Evolutionary conservation across 805 yeast species (phyloP).

Genomic region (Isabelozyma pseudorhagii): DNA sequence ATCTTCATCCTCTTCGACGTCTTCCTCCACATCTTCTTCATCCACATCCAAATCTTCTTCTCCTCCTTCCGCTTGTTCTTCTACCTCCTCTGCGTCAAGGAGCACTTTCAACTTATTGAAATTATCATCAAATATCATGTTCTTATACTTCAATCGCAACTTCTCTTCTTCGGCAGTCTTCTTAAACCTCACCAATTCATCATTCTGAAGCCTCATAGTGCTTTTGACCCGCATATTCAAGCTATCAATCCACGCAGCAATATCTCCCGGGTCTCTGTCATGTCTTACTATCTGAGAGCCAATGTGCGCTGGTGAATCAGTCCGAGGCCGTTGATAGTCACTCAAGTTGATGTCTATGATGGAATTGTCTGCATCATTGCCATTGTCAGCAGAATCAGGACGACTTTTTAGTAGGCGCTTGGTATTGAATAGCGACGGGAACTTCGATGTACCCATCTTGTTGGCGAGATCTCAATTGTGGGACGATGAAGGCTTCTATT

Average conservation of each 20-base stretch:
- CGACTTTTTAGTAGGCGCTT: slow-evolving; percentile 5
- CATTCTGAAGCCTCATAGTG: slow-evolving; percentile 14
- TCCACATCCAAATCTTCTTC: slow-evolving; percentile 30
- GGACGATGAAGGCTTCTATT: too few species aligned
- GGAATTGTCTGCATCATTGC: background rate
- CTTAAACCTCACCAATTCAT: slow-evolving; percentile 8
- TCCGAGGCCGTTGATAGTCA: background rate
- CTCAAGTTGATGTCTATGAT: background rate
- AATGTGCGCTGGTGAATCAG: background rate
- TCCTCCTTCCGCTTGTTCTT: slow-evolving; percentile 6
- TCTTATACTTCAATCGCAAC: slow-evolving; percentile 19
- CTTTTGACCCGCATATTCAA: slow-evolving; percentile 17
- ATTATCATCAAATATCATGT: slow-evolving; percentile 20
- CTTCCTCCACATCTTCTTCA: slow-evolving; percentile 5
- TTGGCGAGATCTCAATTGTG: too few species aligned
- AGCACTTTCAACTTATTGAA: slow-evolving; percentile 18
- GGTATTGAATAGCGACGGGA: slow-evolving; percentile 19
- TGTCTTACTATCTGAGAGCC: background rate
- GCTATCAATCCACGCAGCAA: slow-evolving; percentile 29
- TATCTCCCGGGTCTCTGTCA: slow-evolving; percentile 9
- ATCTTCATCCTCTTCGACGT: slow-evolving; percentile 42
- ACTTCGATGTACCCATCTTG: slow-evolving; percentile 6
- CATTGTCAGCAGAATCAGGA: background rate
- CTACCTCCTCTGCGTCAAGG: slow-evolving; percentile 5
- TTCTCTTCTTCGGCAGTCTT: slow-evolving; percentile 9